Percentiles rank a stretch among this genome's conserved stretches.
Conservation (phyloP, 2,329 filamentous ascomycete species). For the Monosporascus cannonballus region DNA sequence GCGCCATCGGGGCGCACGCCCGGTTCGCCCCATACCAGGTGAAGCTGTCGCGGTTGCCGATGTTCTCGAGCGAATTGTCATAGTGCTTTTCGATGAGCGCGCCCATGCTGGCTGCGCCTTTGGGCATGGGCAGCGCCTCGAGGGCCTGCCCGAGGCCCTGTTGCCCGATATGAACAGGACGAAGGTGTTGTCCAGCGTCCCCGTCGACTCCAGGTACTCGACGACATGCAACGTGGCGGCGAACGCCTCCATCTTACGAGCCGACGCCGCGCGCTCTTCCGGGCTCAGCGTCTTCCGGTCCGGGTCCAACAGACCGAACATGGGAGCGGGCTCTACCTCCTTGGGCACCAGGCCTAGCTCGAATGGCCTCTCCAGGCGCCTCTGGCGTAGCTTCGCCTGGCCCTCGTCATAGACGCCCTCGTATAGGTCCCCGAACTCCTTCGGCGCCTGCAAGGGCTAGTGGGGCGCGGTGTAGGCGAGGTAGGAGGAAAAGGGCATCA, state of each 20-base stretch:
- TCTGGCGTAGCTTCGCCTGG: too few relatives aligned
- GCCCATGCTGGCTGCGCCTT: conserved; percentile 8
- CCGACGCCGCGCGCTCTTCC: conserved; percentile 24
- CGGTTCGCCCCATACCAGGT: conserved; percentile 53
- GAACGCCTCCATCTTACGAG: conserved; percentile 33
- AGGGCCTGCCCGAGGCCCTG: conserved; percentile 23
- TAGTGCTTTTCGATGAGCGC: conserved; percentile 43
- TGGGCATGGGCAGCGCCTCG: conserved; percentile 14
- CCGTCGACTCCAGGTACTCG: conserved; percentile 37
- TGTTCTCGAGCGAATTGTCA: conserved; percentile 48
- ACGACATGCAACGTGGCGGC: conserved; percentile 49
- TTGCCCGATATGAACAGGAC: conserved; percentile 50
- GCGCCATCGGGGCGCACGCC: conserved; percentile 32
- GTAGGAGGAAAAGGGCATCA: conserved; percentile 42
- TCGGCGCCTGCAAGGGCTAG: too few relatives aligned
- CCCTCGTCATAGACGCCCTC: too few relatives aligned
- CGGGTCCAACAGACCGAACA: too few relatives aligned
- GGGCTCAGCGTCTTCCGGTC: too few relatives aligned
- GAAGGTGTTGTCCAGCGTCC: conserved; percentile 48
- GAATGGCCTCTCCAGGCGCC: too few relatives aligned
- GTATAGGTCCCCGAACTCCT: too few relatives aligned
- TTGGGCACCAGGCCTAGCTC: too few relatives aligned
- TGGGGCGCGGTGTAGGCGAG: conserved; percentile 42
- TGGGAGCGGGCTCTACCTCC: too few relatives aligned
- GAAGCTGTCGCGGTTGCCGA: conserved; percentile 47